Evolutionary conservation across 2,329 filamentous ascomycete genomes (phyloP).

Genomic region (Orbilia oligospora): DNA sequence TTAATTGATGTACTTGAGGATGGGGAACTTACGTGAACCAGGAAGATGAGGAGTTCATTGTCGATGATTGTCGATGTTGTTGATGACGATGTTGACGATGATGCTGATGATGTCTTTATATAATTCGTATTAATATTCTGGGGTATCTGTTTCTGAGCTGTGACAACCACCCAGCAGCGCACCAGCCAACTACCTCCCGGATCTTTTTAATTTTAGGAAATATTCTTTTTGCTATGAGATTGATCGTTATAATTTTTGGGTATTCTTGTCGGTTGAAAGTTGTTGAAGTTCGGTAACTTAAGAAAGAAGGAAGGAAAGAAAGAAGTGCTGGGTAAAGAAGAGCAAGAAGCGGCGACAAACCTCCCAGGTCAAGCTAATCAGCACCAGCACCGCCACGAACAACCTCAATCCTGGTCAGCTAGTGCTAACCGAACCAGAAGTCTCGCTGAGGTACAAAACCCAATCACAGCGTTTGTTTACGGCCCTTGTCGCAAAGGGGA

Average conservation of each 20-base stretch:
- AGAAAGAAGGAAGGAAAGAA: background rate
- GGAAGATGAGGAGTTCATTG: constrained; percentile 80
- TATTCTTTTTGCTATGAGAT: background rate
- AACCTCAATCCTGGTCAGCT: too few species aligned
- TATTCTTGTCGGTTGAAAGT: background rate
- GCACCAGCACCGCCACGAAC: too few species aligned
- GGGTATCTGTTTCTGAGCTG: too few species aligned
- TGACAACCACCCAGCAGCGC: too few species aligned
- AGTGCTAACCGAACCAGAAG: background rate
- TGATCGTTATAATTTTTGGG: background rate
- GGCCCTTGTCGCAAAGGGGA: constrained; percentile 31
- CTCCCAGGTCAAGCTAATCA: too few species aligned
- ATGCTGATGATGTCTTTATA: background rate
- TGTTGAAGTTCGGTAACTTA: background rate
- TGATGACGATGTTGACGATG: constrained; percentile 2
- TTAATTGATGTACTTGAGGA: too few species aligned
- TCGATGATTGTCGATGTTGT: constrained; percentile 14
- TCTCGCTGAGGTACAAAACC: background rate
- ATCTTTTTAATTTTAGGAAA: too few species aligned
- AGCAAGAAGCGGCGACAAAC: background rate
- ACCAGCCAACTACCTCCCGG: too few species aligned
- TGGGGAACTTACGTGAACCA: constrained; percentile 79
- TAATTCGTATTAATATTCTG: too few species aligned
- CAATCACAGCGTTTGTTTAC: constrained; percentile 59
- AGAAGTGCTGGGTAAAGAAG: too few species aligned